Evolutionary conservation across 306 rosid species (phyloP).

Genomic region (Vachellia collinsii): DNA sequence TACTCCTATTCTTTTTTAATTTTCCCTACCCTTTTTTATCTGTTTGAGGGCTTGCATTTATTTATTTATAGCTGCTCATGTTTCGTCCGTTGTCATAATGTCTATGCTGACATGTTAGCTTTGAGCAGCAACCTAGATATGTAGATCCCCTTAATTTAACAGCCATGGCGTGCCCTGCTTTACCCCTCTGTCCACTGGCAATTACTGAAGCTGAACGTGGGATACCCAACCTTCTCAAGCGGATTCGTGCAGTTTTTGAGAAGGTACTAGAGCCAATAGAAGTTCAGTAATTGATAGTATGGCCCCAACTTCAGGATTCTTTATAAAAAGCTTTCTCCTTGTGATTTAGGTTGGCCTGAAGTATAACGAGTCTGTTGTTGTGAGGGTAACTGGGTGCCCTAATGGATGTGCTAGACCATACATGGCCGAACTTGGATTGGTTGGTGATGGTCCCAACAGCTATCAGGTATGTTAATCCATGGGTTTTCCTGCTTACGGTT

Average conservation of each 20-base stretch:
- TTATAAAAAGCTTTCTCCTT: constrained; percentile 12
- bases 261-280: constrained; percentile 58
- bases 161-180: constrained; percentile 99
- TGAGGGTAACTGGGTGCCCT: constrained; percentile 96
- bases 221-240: constrained; percentile 86
- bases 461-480: constrained; percentile 72
- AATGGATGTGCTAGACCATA: constrained; percentile 97
- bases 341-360: constrained; percentile 83
- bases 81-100: background rate
- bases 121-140: constrained; percentile 73
- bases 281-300: background rate
- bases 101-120: constrained; percentile 38
- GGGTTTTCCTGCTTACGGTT: constrained; percentile 22
- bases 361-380: constrained; percentile 85
- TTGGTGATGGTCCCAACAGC: constrained; percentile 98
- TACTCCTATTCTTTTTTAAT: background rate
- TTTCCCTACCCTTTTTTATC: background rate
- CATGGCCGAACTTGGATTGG: constrained; percentile 98
- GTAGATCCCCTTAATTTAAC: constrained; percentile 95
- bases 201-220: constrained; percentile 98
- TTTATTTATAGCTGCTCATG: background rate
- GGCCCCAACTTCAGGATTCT: constrained; percentile 20
- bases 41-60: background rate
- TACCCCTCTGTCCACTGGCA: constrained; percentile 96
- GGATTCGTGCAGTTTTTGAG: constrained; percentile 87